Conservation (phyloP, 2,329 filamentous ascomycete species). For the Phialophora verrucosa region DNA sequence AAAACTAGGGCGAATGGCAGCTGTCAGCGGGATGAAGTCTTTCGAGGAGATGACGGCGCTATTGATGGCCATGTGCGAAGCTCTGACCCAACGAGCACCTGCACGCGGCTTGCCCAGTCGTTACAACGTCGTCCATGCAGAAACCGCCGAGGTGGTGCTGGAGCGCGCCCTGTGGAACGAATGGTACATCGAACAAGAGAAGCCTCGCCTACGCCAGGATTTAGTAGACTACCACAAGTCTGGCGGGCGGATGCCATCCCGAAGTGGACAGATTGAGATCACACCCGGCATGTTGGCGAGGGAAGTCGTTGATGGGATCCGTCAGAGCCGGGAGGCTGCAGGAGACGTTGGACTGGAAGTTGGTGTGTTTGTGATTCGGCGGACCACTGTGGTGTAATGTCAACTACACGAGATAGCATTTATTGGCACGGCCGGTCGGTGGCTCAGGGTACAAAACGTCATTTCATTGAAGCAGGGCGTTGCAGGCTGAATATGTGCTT, state of each 20-base stretch:
- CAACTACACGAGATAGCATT: constrained; percentile 11
- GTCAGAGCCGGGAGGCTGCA: constrained; percentile 51
- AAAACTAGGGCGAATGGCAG: constrained; percentile 60
- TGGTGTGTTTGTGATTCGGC: constrained; percentile 57
- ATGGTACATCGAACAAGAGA: constrained; percentile 71
- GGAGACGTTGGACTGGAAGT: constrained; percentile 52
- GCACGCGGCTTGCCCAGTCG: constrained; percentile 44
- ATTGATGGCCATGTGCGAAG: constrained; percentile 48
- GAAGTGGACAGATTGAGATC: constrained; percentile 50
- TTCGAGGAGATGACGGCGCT: constrained; percentile 58
- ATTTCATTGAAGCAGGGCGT: constrained; percentile 26
- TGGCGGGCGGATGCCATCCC: constrained; percentile 44
- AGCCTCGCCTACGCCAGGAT: constrained; percentile 59
- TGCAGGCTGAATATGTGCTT: constrained; percentile 18
- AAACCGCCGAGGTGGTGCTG: constrained; percentile 57
- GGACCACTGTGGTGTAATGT: constrained; percentile 37
- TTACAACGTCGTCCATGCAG: constrained; percentile 57
- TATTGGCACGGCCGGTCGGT: constrained; percentile 8
- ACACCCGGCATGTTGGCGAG: constrained; percentile 63
- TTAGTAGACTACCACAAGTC: constrained; percentile 40
- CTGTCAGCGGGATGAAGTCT: constrained; percentile 60
- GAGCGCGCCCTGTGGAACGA: constrained; percentile 64
- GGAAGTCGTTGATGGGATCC: constrained; percentile 65
- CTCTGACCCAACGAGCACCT: constrained; percentile 43
- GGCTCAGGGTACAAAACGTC: constrained; percentile 9